Evolutionary conservation across 768 basidiomycete species (phyloP), one percentile per base, ranked within the genome.

Genomic region (Leucocoprinus leucothites): DNA sequence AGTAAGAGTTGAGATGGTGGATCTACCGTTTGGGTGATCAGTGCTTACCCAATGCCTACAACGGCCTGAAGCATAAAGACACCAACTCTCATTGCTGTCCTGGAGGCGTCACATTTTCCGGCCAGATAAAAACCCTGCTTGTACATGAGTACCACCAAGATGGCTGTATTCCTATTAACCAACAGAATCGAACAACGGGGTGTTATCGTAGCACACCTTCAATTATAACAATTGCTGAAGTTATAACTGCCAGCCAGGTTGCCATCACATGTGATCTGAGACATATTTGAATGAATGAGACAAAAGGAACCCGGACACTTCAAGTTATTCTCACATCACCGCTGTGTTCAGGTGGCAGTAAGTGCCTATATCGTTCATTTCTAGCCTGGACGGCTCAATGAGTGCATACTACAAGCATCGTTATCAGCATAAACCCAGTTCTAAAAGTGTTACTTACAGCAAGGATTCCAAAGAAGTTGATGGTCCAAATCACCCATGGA

Each of bases 401-500:
- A 47, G 38, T 14, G 34, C 43, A 6, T 35, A 53, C 52, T 53
- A 36, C 25, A 14, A 18, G 21, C n/a, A 22, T 44, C n/a, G n/a
- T n/a, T n/a, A n/a, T n/a, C n/a, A n/a, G n/a, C n/a, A n/a, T n/a
- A n/a, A n/a, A n/a, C n/a, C n/a, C n/a, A n/a, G n/a, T n/a, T n/a
- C n/a, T n/a, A 19, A 8, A 24, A 22, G 25, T 44, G 1, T 2
- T 25, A 4, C 52, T 47, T 14, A 53, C 52, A 7, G 28, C 22
- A 4, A 53, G 22, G 5, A 53, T 36, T 8, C 19, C 43, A 21
- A 8, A 46, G 18, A 53, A 3, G n/a, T 46, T 38, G 14, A 53
- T 36, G 16, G 40, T n/a, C 52, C 52, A 53, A 3, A 53, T 35
- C 14, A 53, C 3, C 52, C 52, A 53, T 11, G 52, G 52, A 16